Conservation (phyloP, 1,284 basidiomycete species). For the Ceratobasidium sp. region DNA sequence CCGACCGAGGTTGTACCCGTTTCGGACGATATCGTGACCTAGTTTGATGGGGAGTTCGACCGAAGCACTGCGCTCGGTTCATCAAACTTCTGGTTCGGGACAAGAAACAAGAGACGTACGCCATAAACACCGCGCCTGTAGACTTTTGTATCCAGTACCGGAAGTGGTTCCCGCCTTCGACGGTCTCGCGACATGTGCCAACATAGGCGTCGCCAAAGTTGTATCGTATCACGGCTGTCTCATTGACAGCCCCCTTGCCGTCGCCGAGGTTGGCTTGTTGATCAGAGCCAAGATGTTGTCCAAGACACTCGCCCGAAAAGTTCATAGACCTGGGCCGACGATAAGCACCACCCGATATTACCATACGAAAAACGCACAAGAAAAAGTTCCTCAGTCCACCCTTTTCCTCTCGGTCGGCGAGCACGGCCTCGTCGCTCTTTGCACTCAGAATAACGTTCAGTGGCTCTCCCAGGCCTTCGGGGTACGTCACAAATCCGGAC, state of each 20-base stretch:
- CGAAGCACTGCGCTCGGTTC: slow-evolving; percentile 53
- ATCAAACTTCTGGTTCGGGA: not conserved
- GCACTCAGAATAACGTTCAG: slow-evolving; percentile 88
- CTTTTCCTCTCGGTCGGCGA: slow-evolving; percentile 65
- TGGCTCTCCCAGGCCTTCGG: slow-evolving; percentile 84
- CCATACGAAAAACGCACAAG: slow-evolving; percentile 55
- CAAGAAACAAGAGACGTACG: slow-evolving; percentile 47
- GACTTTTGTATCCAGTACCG: slow-evolving; percentile 85
- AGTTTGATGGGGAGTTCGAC: slow-evolving; percentile 71
- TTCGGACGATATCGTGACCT: slow-evolving; percentile 62
- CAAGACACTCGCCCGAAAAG: slow-evolving; percentile 83
- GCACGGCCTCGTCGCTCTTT: slow-evolving; percentile 74
- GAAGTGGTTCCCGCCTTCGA: slow-evolving; percentile 89
- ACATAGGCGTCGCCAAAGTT: slow-evolving; percentile 78
- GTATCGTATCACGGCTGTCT: slow-evolving; percentile 80
- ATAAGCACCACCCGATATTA: slow-evolving; percentile 20
- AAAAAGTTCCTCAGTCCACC: slow-evolving; percentile 86
- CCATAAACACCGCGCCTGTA: slow-evolving; percentile 85
- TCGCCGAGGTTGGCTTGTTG: slow-evolving; percentile 88
- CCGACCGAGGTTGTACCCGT: slow-evolving; percentile 62
- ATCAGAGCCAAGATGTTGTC: slow-evolving; percentile 72
- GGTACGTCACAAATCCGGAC: slow-evolving; percentile 59
- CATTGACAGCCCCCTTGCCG: slow-evolving; percentile 76
- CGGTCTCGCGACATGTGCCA: slow-evolving; percentile 84
- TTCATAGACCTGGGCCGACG: slow-evolving; percentile 56